Evolutionary conservation across 345 rosid species (phyloP).

Genomic region (Lumnitzera racemosa): DNA sequence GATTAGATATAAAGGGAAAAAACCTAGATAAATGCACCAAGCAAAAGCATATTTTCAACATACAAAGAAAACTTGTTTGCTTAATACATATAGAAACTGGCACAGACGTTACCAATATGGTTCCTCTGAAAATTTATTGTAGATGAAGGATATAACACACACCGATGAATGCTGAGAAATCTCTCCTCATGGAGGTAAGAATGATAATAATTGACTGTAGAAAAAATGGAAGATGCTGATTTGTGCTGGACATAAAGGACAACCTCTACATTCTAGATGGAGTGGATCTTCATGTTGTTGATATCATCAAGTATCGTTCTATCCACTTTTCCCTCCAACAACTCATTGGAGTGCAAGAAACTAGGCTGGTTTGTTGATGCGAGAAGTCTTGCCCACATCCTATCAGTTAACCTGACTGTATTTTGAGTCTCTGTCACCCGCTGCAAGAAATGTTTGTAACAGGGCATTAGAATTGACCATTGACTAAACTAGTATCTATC

Average conservation of each 20-base stretch:
- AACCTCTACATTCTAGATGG: constrained; percentile 20
- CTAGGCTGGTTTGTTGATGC: constrained; percentile 93
- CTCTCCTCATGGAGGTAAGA: too few relatives aligned
- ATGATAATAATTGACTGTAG: too few relatives aligned
- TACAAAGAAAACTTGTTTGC: too few relatives aligned
- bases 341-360: constrained; percentile 46
- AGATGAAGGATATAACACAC: too few relatives aligned
- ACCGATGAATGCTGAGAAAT: too few relatives aligned
- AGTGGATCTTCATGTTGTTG: constrained; percentile 31
- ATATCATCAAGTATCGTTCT: constrained; percentile 25
- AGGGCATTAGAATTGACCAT: neutral
- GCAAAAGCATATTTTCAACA: too few relatives aligned
- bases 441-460: constrained; percentile 30
- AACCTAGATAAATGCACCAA: too few relatives aligned
- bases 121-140: too few relatives aligned
- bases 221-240: constrained; percentile 3
- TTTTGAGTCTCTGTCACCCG: constrained; percentile 66
- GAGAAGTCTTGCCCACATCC: constrained; percentile 98
- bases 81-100: too few relatives aligned
- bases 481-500: too few relatives aligned
- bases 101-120: too few relatives aligned
- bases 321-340: constrained; percentile 22
- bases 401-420: constrained; percentile 75
- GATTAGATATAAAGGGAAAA: too few relatives aligned
- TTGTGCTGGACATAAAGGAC: constrained; percentile 7